Conservation (phyloP, 1,284 basidiomycete genomes). For the Boletellus deceptivus region DNA sequence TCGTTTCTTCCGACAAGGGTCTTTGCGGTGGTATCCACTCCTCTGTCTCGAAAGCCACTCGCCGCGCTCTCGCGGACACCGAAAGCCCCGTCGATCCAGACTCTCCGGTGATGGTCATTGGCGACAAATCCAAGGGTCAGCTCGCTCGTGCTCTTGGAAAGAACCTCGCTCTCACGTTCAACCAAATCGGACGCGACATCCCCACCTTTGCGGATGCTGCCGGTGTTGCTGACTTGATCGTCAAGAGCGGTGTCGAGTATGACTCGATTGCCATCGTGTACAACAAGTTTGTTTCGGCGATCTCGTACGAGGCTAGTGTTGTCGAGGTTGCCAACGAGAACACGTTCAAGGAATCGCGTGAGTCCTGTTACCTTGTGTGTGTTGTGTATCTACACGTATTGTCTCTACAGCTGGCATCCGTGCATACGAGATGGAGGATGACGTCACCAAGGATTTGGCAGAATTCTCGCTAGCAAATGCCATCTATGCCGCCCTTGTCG, state of each 20-base stretch:
- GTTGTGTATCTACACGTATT: neutral
- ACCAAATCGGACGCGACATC: slow-evolving; percentile 96
- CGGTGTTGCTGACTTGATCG: slow-evolving; percentile 90
- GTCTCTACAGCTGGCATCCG: slow-evolving; percentile 70
- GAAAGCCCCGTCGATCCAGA: slow-evolving; percentile 57
- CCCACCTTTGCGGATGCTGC: slow-evolving; percentile 97
- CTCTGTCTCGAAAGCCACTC: slow-evolving; percentile 88
- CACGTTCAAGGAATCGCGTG: slow-evolving; percentile 75
- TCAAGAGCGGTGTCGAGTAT: slow-evolving; percentile 83
- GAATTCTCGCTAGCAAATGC: slow-evolving; percentile 98
- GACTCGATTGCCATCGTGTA: slow-evolving; percentile 90
- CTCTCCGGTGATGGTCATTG: slow-evolving; percentile 82
- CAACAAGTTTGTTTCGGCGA: slow-evolving; percentile 94
- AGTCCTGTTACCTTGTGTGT: slow-evolving; percentile 23
- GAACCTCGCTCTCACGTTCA: slow-evolving; percentile 87
- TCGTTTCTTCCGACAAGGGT: slow-evolving; percentile 97
- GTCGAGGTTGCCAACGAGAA: slow-evolving; percentile 82
- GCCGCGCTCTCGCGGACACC: slow-evolving; percentile 58
- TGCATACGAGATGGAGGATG: slow-evolving; percentile 95
- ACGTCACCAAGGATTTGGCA: slow-evolving; percentile 89
- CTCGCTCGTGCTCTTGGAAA: slow-evolving; percentile 67
- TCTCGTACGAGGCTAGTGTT: slow-evolving; percentile 85
- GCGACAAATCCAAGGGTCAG: slow-evolving; percentile 98
- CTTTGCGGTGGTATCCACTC: slow-evolving; percentile 99
- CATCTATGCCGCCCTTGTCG: slow-evolving; percentile 91